A percentile compares a stretch with the other conserved stretches of the same genome.
These are phyloP conservation scores for Phytophthora cactorum DNA, from an alignment of 352 stramenopile genomes.

Conservation along the genomic window DNA sequence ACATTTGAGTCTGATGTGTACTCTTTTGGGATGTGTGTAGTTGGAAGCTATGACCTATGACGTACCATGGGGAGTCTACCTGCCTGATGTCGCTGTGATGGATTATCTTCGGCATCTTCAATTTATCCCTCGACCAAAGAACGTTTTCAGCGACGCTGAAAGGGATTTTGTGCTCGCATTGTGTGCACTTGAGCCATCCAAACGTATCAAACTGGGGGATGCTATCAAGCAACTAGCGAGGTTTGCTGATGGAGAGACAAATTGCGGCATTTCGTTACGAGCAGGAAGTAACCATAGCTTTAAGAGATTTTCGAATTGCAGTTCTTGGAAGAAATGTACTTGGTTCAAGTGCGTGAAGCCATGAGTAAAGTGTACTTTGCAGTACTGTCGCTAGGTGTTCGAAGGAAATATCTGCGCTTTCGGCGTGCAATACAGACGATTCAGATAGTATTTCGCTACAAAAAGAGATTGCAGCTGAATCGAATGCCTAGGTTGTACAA, in stretches of 20 bases:
- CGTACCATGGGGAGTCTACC: neutral
- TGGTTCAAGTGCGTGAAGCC: neutral
- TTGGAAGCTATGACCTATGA: slow-evolving; percentile 19
- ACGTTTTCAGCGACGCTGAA: slow-evolving; percentile 6
- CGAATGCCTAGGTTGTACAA: neutral
- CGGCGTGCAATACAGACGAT: neutral
- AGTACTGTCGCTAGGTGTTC: neutral
- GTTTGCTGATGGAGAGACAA: neutral
- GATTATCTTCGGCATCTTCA: slow-evolving; percentile 12
- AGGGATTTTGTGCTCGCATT: slow-evolving; percentile 24
- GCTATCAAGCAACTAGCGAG: neutral
- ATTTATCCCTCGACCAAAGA: slow-evolving; percentile 13
- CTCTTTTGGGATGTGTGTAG: slow-evolving; percentile 7
- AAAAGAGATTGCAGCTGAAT: neutral
- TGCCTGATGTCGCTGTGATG: slow-evolving; percentile 11
- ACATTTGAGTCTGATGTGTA: slow-evolving; percentile 3
- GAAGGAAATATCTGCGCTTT: neutral
- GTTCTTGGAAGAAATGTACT: neutral
- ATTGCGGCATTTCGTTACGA: neutral
- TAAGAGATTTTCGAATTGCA: neutral
- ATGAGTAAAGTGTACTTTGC: neutral
- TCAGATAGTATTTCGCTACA: neutral
- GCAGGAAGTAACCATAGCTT: neutral
- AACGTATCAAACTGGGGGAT: slow-evolving; percentile 3
- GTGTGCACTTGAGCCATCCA: slow-evolving; percentile 21